Evolutionary conservation across 1,139 yeast species (phyloP), one percentile per base, ranked within the genome.

Genomic region (Barnettozyma hawaiiensis): DNA sequence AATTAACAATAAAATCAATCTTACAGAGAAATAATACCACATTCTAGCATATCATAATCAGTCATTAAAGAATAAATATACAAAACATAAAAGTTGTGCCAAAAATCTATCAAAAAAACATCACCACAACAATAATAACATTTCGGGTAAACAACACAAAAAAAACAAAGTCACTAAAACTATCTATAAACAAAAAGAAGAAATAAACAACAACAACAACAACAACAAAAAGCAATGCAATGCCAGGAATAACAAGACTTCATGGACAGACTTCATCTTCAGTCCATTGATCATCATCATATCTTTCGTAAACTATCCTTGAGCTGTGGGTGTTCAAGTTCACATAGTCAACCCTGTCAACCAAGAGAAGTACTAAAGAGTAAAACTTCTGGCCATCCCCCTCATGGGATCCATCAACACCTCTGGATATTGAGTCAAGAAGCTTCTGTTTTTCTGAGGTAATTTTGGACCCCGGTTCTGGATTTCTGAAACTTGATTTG

Each of bases 321-420:
- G 75, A 68, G 53, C 78, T 84, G 34, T 62, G 63, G 34, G 64
- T 65, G 47, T 59, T 64, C 50, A 81, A 66, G 51, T 79, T 82
- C 46, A 79, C 73, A 54, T 73, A 73, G 61, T 86, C 96, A n/a
- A 83, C 95, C 42, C 71, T 67, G 44, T 85, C 84, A 31, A 81
- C 74, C 56, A 85, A 78, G 67, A 86, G 63, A 28, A 84, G 81
- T 26, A 84, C 74, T 21, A 85, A 77, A 1, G 80, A 77, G 60
- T 83, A 85, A 60, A 85, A 80, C 55, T 76, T 79, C 46, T 75
- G 67, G 1, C 94, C 95, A 28, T 75, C 73, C 23, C 72, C 79
- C 40, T 78, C 86, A 55, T 80, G 75, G 40, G 80, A 73, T 8
- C 95, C 96, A 61, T 86, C 95, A 12, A 85, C 95, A 6, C 95